phyloP scores from a whole-genome alignment of 2,329 filamentous ascomycete species.

The Torrubiella hemipterigena region DNA sequence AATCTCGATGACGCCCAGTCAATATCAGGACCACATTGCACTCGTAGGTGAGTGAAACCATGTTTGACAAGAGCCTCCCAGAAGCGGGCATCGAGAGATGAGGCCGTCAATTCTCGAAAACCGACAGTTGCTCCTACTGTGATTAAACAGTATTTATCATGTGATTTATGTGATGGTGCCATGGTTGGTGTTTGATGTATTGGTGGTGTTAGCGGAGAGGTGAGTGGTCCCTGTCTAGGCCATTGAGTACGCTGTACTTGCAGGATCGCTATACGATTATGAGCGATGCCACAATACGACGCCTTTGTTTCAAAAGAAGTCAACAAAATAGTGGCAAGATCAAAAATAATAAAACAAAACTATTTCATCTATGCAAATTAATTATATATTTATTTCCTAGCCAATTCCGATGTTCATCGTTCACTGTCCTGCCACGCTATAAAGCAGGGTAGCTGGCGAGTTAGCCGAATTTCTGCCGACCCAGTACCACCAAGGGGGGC shows the following conservation, averaged over 20 bases:
- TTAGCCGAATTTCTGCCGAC: conserved; percentile 1
- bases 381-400: too few species aligned
- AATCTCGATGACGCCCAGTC: conserved; percentile 16
- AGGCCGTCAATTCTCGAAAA: conserved; percentile 60
- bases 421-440: too few species aligned
- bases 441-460: conserved; percentile 2
- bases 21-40: conserved; percentile 72
- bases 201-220: not conserved
- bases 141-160: conserved; percentile 53
- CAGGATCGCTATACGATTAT: too few species aligned
- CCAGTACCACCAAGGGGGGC: conserved; percentile 7
- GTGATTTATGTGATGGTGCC: not conserved
- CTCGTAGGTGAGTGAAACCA: conserved; percentile 57
- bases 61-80: conserved; percentile 44
- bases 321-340: too few species aligned
- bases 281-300: too few species aligned
- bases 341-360: too few species aligned
- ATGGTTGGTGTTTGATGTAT: not conserved
- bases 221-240: not conserved
- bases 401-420: too few species aligned
- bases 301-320: too few species aligned
- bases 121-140: conserved; percentile 87
- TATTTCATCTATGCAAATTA: too few species aligned
- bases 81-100: conserved; percentile 51
- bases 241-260: not conserved